These are phyloP conservation scores for Coleophoma cylindrospora DNA, from an alignment of 2,329 filamentous ascomycete genomes.

Conservation along the genomic window DNA sequence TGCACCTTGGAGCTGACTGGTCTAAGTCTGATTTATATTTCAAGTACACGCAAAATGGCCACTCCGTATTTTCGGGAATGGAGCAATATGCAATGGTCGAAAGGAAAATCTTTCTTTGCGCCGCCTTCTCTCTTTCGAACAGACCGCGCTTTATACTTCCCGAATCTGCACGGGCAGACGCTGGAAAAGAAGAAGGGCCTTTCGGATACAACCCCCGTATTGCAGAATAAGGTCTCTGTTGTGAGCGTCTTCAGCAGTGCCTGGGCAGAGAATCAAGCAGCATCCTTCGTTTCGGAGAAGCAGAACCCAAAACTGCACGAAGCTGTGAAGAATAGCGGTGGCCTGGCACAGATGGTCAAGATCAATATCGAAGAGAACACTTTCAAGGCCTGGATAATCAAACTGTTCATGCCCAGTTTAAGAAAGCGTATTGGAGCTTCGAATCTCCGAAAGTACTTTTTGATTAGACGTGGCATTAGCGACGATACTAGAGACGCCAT, in stretches of 20 bases:
- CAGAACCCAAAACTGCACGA: conserved; percentile 66
- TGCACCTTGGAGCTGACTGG: neutral
- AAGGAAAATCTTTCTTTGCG: conserved; percentile 88
- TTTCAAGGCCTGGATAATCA: conserved; percentile 56
- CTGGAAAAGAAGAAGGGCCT: conserved; percentile 49
- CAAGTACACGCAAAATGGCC: conserved; percentile 67
- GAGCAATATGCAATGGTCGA: conserved; percentile 74
- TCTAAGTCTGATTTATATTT: conserved; percentile 3
- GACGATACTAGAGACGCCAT: conserved; percentile 59
- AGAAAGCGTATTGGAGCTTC: conserved; percentile 42
- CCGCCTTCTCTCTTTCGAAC: conserved; percentile 79
- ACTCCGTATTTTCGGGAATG: conserved; percentile 96
- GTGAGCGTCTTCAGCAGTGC: conserved; percentile 76
- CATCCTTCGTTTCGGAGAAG: conserved; percentile 61
- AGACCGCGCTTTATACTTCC: conserved; percentile 84
- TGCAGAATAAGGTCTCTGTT: conserved; percentile 70
- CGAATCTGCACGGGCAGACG: conserved; percentile 81
- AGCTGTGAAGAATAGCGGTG: conserved; percentile 48
- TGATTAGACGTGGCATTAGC: conserved; percentile 52
- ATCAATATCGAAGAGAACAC: conserved; percentile 84
- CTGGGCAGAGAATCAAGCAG: conserved; percentile 81
- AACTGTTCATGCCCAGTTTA: conserved; percentile 49
- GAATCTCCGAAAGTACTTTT: conserved; percentile 57
- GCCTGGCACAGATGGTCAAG: conserved; percentile 69
- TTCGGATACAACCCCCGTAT: conserved; percentile 68